Conservation (phyloP, 2,329 filamentous ascomycete species). For the Alternaria arbusti region DNA sequence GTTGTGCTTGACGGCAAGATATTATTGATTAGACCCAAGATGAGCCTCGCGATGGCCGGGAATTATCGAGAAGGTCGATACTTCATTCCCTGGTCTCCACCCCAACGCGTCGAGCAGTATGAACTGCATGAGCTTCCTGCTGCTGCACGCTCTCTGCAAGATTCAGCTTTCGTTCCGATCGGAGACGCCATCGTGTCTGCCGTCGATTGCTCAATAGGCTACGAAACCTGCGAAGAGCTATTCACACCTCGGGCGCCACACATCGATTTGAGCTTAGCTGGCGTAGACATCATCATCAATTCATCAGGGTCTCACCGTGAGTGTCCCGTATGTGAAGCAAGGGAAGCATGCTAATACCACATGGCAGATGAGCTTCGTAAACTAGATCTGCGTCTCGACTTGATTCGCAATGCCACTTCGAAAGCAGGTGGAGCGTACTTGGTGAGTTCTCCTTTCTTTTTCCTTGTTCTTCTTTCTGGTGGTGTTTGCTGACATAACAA, state of each 20-base stretch:
- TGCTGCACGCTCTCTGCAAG: conserved; percentile 63
- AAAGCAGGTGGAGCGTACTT: too few species aligned
- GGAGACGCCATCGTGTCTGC: conserved; percentile 71
- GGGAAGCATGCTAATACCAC: too few species aligned
- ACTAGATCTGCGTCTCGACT: accelerated
- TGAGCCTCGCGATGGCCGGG: conserved; percentile 74
- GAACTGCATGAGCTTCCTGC: conserved; percentile 52
- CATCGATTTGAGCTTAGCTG: neutral
- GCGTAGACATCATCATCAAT: neutral
- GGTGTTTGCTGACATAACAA: too few species aligned
- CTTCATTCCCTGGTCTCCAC: conserved; percentile 42
- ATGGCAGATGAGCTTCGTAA: accelerated
- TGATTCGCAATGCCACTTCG: too few species aligned
- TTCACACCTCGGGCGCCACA: conserved; percentile 8
- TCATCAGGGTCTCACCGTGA: neutral
- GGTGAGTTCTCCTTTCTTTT: too few species aligned
- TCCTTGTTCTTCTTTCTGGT: too few species aligned
- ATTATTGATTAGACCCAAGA: conserved; percentile 73
- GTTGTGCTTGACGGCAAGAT: conserved; percentile 71
- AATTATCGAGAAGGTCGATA: conserved; percentile 55
- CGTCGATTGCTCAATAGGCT: conserved; percentile 55
- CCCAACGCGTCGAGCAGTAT: conserved; percentile 67
- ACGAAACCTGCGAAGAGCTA: conserved; percentile 12
- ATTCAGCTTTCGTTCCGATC: conserved; percentile 65
- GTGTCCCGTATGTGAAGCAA: too few species aligned